Conservation (phyloP, 306 rosid genomes). For the Cyamopsis tetragonoloba region DNA sequence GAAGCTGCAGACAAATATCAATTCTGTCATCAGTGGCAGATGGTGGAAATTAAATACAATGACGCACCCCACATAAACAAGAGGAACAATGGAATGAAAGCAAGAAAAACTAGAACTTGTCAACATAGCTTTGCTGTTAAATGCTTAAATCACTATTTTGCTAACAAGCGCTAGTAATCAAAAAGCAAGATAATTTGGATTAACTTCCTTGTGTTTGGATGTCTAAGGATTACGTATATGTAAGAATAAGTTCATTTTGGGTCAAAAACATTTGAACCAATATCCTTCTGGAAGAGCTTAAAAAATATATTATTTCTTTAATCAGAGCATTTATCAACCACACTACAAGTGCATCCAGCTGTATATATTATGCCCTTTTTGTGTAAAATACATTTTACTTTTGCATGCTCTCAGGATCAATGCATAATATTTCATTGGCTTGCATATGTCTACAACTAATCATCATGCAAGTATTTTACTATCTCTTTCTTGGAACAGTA, state of each 20-base stretch:
- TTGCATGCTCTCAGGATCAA: not conserved
- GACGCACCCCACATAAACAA: not conserved
- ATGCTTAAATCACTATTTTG: conserved; percentile 4
- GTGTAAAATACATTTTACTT: not conserved
- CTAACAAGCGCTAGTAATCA: not conserved
- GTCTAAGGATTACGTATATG: not conserved
- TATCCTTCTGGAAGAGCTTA: not conserved
- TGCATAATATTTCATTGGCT: not conserved
- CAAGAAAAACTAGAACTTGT: not conserved
- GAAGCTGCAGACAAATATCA: conserved; percentile 58
- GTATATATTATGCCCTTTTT: not conserved
- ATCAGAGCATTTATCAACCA: not conserved
- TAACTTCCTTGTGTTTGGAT: not conserved
- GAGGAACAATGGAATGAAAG: not conserved
- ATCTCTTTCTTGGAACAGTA: not conserved
- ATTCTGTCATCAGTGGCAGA: conserved; percentile 21
- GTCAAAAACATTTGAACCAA: not conserved
- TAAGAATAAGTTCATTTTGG: not conserved
- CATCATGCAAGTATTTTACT: not conserved
- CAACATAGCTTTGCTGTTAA: not conserved
- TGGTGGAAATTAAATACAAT: not conserved
- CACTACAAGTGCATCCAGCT: not conserved
- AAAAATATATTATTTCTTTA: not conserved
- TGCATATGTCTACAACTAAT: not conserved
- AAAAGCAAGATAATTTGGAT: not conserved